Conservation (phyloP, 2,329 filamentous ascomycete species). For the Pyricularia pennisetigena region DNA sequence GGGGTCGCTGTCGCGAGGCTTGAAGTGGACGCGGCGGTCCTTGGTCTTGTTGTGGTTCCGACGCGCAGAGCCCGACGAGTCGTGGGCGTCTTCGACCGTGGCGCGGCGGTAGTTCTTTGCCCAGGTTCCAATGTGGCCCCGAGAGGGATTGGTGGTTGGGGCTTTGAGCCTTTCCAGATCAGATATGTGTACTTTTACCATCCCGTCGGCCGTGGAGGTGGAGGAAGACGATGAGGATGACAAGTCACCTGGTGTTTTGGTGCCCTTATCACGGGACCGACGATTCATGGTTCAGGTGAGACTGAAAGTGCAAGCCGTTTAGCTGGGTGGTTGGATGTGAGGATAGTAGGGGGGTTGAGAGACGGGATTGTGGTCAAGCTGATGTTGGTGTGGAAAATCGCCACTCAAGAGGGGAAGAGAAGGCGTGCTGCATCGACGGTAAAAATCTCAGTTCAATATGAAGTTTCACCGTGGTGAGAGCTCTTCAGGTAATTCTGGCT, state of each 20-base stretch:
- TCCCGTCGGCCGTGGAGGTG: background rate
- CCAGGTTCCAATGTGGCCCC: background rate
- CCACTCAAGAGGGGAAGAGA: background rate
- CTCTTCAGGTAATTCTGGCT: background rate
- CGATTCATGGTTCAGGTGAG: background rate
- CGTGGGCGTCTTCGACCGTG: background rate
- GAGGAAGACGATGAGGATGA: background rate
- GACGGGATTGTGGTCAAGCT: background rate
- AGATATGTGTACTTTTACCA: background rate
- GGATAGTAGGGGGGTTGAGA: background rate
- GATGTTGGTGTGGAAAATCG: background rate
- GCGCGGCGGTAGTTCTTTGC: background rate
- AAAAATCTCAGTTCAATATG: background rate
- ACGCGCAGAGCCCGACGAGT: background rate
- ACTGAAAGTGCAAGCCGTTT: background rate
- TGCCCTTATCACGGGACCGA: background rate
- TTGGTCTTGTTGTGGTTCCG: background rate
- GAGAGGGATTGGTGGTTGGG: background rate
- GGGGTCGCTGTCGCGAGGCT: background rate
- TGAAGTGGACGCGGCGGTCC: background rate
- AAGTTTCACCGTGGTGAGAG: background rate
- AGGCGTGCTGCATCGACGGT: background rate
- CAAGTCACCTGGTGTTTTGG: background rate
- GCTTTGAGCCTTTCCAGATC: background rate
- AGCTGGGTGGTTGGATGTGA: background rate